Base-by-base conservation (phyloP, 345 rosid genomes). In the Salix suchowensis region DNA sequence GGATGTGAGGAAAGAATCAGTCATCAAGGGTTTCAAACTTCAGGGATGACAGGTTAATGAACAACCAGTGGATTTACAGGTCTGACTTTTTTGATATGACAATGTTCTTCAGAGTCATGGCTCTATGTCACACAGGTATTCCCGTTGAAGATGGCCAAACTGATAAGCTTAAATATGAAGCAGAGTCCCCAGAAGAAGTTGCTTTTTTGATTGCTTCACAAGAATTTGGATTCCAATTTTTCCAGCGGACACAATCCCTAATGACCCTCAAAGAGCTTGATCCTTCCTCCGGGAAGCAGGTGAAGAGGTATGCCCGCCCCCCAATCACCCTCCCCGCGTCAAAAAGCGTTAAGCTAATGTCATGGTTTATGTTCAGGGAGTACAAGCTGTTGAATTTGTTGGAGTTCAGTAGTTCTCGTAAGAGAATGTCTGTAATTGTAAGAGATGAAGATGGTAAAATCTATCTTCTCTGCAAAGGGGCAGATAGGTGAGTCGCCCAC, bases 141-240 rank as follows among this genome's bases (percentile, higher is more conserved):
- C 95, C 94, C 19, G 77, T 85, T 77, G 84, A 77, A 67, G 89
- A 87, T 68, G 92, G 86, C 74, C 76, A 76, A 46, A 82, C 75
- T 21, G 86, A 83, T 9, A 87, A 83, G 85, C 77, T 85, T 64
- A 90, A 78, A 36, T 93, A 90, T 60, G 97, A 93, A 83, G 97
- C 97, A 48, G 97, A 93, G 77, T 93, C 97, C 23, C 97, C 96
- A 4, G 96, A 93, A 74, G 97, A 93, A 83, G 92, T 84, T 24
- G 79, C 93, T 66, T 93, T 93, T 81, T 82, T 93, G 62, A 83
- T 90, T 69, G 90, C 97, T 19, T 81, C 97, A 19, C 84, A 83
- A 78, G 97, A 93, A 83, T 89, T 93, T 65, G 96, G 94, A 26
- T 85, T 90, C 78, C 88, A 89, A 65, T 91, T 91, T 76, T 87